phyloP scores from a whole-genome alignment of 1,284 basidiomycete genomes.

The Cutaneotrichosporon sp. region DNA sequence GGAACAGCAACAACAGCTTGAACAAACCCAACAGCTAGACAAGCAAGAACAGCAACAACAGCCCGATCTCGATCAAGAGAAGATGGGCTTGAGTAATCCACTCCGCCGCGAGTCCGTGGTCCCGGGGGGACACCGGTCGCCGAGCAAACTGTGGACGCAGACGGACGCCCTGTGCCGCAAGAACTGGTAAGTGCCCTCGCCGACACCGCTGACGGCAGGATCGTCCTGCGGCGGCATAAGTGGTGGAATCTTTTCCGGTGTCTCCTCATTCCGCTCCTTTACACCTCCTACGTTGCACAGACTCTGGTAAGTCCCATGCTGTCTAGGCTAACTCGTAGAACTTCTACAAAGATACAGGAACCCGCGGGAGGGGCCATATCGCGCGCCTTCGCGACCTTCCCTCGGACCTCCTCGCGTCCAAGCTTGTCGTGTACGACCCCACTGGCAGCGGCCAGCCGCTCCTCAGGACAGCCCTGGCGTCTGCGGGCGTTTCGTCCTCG shows the following conservation, averaged over 20 bases:
- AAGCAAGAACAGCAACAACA: no score
- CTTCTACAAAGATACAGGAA: slow-evolving; percentile 9
- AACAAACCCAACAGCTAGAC: no score
- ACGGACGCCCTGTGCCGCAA: no score
- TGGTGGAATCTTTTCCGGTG: slow-evolving; percentile 64
- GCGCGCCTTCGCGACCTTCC: slow-evolving; percentile 54
- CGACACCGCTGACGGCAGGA: slow-evolving; percentile 24
- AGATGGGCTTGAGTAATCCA: no score
- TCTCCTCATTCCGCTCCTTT: slow-evolving; percentile 62
- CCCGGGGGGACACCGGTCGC: no score
- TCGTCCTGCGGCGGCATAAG: slow-evolving; percentile 20
- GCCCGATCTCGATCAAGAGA: no score
- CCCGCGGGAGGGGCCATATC: slow-evolving; percentile 58
- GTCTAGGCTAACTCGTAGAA: not conserved
- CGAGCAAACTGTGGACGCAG: no score
- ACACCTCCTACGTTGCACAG: slow-evolving; percentile 51
- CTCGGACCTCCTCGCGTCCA: slow-evolving; percentile 54
- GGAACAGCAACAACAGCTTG: no score
- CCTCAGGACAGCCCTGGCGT: slow-evolving; percentile 53
- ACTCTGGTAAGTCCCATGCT: not conserved
- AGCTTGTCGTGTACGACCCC: slow-evolving; percentile 58
- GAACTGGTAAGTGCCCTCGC: no score
- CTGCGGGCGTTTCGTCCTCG: slow-evolving; percentile 51
- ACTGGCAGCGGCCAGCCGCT: slow-evolving; percentile 53
- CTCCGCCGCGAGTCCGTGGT: no score